Conservation (phyloP, 192 early-diverging fungal genomes). For the Coemansia javaensis region DNA sequence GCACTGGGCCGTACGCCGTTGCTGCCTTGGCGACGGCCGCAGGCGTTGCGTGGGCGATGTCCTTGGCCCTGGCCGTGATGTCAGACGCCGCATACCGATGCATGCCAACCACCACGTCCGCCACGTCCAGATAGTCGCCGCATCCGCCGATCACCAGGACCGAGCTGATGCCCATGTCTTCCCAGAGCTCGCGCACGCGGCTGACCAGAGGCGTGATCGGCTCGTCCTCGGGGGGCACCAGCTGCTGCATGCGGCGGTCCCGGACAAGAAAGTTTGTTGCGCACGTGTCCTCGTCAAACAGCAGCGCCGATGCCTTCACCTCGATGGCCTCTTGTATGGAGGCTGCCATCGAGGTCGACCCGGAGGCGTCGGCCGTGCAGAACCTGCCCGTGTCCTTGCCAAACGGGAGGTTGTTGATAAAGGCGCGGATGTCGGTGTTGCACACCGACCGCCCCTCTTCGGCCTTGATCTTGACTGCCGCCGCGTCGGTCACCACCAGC, state of each 20-base stretch:
- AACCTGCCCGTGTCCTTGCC: conserved; percentile 42
- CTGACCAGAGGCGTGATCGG: conserved; percentile 58
- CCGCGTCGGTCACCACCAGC: conserved; percentile 38
- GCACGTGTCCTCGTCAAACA: conserved; percentile 60
- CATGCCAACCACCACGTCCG: conserved; percentile 52
- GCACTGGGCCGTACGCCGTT: conserved; percentile 12
- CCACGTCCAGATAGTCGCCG: conserved; percentile 56
- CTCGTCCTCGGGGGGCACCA: conserved; percentile 46
- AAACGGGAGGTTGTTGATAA: conserved; percentile 53
- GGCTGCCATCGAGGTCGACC: conserved; percentile 58
- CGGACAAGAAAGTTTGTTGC: conserved; percentile 61
- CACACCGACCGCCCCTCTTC: conserved; percentile 54
- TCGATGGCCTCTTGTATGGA: conserved; percentile 55
- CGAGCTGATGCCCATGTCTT: conserved; percentile 33
- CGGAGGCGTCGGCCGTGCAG: conserved; percentile 50
- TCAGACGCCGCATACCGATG: conserved; percentile 43
- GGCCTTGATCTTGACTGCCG: conserved; percentile 45
- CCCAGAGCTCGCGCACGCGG: conserved; percentile 44
- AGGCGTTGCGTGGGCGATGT: conserved; percentile 36
- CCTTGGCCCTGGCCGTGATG: conserved; percentile 29
- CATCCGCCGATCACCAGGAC: conserved; percentile 55
- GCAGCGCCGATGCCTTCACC: conserved; percentile 27
- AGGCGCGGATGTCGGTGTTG: conserved; percentile 50
- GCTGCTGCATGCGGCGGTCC: conserved; percentile 53
- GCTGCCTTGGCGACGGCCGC: conserved; percentile 5